Evolutionary conservation across 345 rosid species (phyloP).

Genomic region (Citrus glauca): DNA sequence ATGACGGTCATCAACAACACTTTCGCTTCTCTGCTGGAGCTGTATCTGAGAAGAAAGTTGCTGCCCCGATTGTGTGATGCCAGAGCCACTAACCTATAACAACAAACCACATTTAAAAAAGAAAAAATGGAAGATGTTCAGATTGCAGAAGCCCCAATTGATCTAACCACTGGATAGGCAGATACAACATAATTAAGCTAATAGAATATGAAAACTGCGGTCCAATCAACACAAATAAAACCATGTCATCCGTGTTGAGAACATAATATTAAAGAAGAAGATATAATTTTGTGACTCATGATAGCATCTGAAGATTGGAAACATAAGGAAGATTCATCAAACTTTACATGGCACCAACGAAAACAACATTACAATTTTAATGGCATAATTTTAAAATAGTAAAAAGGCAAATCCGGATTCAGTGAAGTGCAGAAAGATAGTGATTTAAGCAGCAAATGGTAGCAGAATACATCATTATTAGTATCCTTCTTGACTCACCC

Average conservation of each 20-base stretch:
- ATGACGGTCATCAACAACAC: constrained; percentile 54
- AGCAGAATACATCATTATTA: background rate
- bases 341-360: background rate
- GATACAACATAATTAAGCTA: background rate
- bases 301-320: background rate
- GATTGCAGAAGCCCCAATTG: background rate
- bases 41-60: constrained; percentile 50
- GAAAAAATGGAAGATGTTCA: constrained; percentile 3
- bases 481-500: background rate
- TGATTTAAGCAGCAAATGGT: background rate
- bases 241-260: background rate
- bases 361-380: background rate
- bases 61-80: constrained; percentile 35
- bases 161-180: background rate
- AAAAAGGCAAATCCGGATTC: background rate
- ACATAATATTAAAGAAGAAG: background rate
- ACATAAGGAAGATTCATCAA: background rate
- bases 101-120: constrained; percentile 4
- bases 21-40: constrained; percentile 58
- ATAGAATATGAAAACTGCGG: background rate
- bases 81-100: constrained; percentile 48
- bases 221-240: background rate
- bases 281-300: background rate
- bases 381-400: background rate
- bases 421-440: background rate